Base-by-base conservation (phyloP, 140 eudicot genomes). In the Cichorium intybus region DNA sequence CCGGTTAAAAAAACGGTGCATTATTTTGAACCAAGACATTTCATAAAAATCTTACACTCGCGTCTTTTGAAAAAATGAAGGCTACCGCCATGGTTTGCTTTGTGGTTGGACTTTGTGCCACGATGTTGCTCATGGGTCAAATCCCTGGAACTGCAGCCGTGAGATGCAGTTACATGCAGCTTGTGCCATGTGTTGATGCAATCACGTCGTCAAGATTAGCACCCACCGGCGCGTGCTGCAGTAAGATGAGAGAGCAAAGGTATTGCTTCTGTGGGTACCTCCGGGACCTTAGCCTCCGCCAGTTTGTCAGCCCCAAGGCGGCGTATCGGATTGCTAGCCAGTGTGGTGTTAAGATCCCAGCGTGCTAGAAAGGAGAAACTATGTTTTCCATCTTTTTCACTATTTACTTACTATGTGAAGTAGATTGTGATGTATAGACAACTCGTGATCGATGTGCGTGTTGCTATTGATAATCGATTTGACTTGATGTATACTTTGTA, bases 231-330 rank as follows among this genome's bases (percentile, higher is more conserved):
- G 56, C 28, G 2, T 85, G 92, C 22, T 85, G 92, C 64, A 24
- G 37, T 50, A 75, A 64, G 80, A 3, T 85, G 20, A 78, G 33
- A 67, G 73, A 60, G 53, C 87, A 85, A 63, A 56, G 60, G 66
- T 75, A 75, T 28, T 85, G 92, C 75, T 60, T 78, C 11, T 85
- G 92, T 34, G 68, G 68, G 23, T 85, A 78, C 82, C 28, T 75
- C 33, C 62, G 33, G 24, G 27, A 85, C 74, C 85, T 87, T 4
- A 37, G 9, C 5, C 74, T 81, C 28, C 66, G 66, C 31, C 71
- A 52, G 27, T 78, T 45, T 21, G 67, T 85, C 18, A 66, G 70
- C 60, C 72, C 82, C 1, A 83, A 85, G 1, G 24, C 66, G 12
- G 85, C 92, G 27, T 24, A 49, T 39, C 78, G 58, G 66, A 50